Evolutionary conservation across 1,139 yeast species (phyloP), one percentile per base, ranked within the genome.

Genomic region (Kodamaea suecica): DNA sequence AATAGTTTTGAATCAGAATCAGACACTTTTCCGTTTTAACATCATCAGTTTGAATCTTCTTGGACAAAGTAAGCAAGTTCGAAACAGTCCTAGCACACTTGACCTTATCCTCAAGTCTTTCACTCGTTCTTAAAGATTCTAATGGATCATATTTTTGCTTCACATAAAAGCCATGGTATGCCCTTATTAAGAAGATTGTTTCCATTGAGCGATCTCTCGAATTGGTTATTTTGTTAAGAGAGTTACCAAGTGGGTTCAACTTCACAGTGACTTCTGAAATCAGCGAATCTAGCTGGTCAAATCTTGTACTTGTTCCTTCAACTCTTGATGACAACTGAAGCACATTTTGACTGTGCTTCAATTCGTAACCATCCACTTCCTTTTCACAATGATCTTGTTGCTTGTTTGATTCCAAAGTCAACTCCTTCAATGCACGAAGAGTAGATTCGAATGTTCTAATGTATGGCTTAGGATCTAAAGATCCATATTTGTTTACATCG

Each of bases 401-500:
- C 9, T 58, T 54, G 5, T 63, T 55, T 2, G 88, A 78, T 32
- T 80, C 80, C 1, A 67, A 68, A 33, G 71, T 71, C 30, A 88
- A 59, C 33, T 69, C 69, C 48, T 80, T 76, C 43, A 87, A 63
- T 52, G 86, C 94, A 36, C 80, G 70, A 30, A 88, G 64, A 1
- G 94, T 87, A 2, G 92, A 79, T 57, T 90, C 97, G 58, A 92
- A 90, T 0, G 96, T 86, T 50, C 96, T 75, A 36, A 92, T 92
- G 55, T 86, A 90, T 2, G 98, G 98, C 48, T 86, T 88, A 2
- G 98, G 97, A 55, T 92, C 97, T 36, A 84, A 57, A 53, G 74
- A 74, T 35, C 74, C 76, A 27, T 73, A 55, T 35, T 73, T 67
- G 47, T 73, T 72, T 31, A 76, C 80, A 44, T 74, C 79, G 5